Conservation (phyloP, 768 basidiomycete species). For the Phanerodontia chrysosporium region DNA sequence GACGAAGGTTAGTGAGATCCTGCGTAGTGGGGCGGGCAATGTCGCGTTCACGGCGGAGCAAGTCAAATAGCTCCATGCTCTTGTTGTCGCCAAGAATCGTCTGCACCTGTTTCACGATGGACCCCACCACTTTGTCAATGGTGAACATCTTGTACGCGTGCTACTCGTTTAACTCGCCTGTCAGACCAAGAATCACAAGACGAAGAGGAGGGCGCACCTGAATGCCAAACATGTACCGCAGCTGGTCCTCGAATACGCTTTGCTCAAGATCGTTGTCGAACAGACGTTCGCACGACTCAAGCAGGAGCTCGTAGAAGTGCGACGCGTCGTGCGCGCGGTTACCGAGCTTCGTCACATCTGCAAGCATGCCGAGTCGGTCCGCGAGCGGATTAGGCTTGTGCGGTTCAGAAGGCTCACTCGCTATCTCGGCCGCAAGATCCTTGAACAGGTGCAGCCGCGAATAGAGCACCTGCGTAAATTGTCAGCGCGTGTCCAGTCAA, state of each 20-base stretch:
- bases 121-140: constrained; percentile 84
- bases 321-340: constrained; percentile 40
- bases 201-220: constrained; percentile 43
- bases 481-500: constrained; percentile 1
- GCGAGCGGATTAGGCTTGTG: constrained; percentile 31
- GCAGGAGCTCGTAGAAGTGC: constrained; percentile 77
- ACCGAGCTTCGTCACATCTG: constrained; percentile 18
- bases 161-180: constrained; percentile 29
- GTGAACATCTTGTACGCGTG: constrained; percentile 89
- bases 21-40: constrained; percentile 58
- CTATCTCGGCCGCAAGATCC: constrained; percentile 49
- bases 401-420: constrained; percentile 26
- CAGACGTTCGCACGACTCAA: constrained; percentile 84
- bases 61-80: constrained; percentile 69
- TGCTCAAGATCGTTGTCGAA: constrained; percentile 94
- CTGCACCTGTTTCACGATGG: constrained; percentile 86
- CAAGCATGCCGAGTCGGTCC: constrained; percentile 34
- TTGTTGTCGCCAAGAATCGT: constrained; percentile 62
- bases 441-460: constrained; percentile 80
- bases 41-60: constrained; percentile 64
- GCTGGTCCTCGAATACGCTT: constrained; percentile 82
- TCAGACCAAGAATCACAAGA: not conserved
- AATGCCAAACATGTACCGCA: constrained; percentile 83
- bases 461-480: constrained; percentile 62
- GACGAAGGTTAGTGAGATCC: constrained; percentile 64